Conservation (phyloP, 495 filamentous ascomycete species). For the Tuber brumale region DNA sequence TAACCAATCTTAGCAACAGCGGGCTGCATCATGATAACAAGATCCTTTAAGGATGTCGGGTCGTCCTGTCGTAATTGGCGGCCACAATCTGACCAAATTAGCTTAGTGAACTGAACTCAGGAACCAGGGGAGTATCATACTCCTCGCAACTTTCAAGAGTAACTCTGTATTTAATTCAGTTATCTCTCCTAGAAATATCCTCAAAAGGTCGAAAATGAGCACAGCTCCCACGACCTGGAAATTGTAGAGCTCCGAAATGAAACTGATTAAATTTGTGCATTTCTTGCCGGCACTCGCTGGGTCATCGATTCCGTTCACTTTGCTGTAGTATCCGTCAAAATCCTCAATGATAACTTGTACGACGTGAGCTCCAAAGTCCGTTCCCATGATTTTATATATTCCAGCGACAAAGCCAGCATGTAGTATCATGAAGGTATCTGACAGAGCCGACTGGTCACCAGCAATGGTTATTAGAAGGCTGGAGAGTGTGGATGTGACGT, state of each 20-base stretch:
- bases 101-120: not conserved
- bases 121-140: slow-evolving; percentile 40
- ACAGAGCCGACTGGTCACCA: slow-evolving; percentile 65
- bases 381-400: slow-evolving; percentile 75
- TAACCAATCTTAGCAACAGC: slow-evolving; percentile 56
- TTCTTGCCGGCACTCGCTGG: slow-evolving; percentile 54
- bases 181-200: slow-evolving; percentile 63
- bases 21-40: slow-evolving; percentile 71
- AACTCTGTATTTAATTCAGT: slow-evolving; percentile 90
- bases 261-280: slow-evolving; percentile 67
- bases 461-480: slow-evolving; percentile 67
- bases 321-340: slow-evolving; percentile 53
- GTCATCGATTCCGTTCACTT: slow-evolving; percentile 47
- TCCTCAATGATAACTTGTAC: slow-evolving; percentile 68
- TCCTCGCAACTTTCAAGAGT: slow-evolving; percentile 73
- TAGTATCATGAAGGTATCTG: slow-evolving; percentile 83
- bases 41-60: slow-evolving; percentile 82
- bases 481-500: slow-evolving; percentile 72
- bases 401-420: slow-evolving; percentile 86
- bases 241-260: slow-evolving; percentile 82
- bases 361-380: slow-evolving; percentile 78
- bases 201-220: slow-evolving; percentile 84
- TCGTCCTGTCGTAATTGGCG: slow-evolving; percentile 84
- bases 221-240: slow-evolving; percentile 79
- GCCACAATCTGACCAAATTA: slow-evolving; percentile 53